Base-by-base conservation (phyloP, 345 rosid genomes). In the Fremontodendron californicum region DNA sequence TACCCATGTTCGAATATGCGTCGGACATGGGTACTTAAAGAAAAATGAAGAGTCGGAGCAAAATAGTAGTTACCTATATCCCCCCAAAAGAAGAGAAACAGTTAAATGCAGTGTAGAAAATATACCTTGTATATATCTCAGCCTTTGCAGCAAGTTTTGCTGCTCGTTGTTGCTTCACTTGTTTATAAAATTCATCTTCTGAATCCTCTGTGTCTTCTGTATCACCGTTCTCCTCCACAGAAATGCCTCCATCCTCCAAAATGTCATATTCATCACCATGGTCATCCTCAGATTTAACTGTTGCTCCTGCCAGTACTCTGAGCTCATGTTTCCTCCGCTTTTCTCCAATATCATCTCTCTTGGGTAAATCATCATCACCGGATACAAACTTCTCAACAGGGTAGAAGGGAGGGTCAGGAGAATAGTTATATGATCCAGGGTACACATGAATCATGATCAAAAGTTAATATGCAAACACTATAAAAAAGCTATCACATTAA, bases 311-410 rank as follows among this genome's bases (percentile, higher is more conserved):
- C 82, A 95, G 84, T 68, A 93, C 94, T 83, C 88, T 85, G 35
- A 93, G 88, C 83, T 95, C 99, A 79, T 87, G 88, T 77, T 90
- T 91, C 85, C 94, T 89, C 81, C 98, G 90, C 81, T 98, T 86
- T 84, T 93, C 98, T 78, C 99, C 99, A 77, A 95, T 90, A 80
- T 94, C 98, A 85, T 94, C 98, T 75, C 98, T 84, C 85, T 66
- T 88, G 0, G 97, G 98, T 76, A 94, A 78, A 85, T 94, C 97
- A 81, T 91, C 97, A 75, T 93, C 98, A 71, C 99, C 98, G 31
- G 90, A 91, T 70, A 95, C 68, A 79, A 85, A 86, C 98, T 92
- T 78, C 65, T 60, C 64, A 52, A 58, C 71, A 79, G 35, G 13
- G 64, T 67, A 75, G 29, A 16, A 71, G 12, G 39, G 49, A 60